Conservation (phyloP, 2,329 filamentous ascomycete species). For the Aureobasidium vineae region DNA sequence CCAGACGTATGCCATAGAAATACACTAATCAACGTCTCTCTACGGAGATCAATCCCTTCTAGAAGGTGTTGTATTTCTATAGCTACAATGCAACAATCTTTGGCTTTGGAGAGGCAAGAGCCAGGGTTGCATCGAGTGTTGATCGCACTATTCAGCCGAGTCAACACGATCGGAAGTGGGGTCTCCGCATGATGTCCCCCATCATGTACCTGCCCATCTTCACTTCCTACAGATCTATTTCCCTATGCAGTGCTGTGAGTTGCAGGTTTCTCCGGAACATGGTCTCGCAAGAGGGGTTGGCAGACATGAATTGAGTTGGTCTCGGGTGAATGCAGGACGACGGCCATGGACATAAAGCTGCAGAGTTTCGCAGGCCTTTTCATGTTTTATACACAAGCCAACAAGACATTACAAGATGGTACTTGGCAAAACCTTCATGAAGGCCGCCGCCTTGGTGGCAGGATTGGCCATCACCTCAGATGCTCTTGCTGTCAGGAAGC, state of each 20-base stretch:
- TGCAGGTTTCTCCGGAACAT: conserved; percentile 18
- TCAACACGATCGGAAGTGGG: conserved; percentile 17
- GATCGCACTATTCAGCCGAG: conserved; percentile 14
- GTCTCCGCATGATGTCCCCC: conserved; percentile 20
- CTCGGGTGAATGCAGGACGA: conserved; percentile 25
- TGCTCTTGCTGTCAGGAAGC: conserved; percentile 51
- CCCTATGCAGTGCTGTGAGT: background rate
- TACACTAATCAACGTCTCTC: background rate
- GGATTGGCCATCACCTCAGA: conserved; percentile 27
- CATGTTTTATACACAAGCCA: background rate
- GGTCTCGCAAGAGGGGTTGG: conserved; percentile 9
- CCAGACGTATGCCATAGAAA: background rate
- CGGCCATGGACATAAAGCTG: conserved; percentile 15
- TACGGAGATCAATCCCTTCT: background rate
- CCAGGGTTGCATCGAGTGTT: background rate
- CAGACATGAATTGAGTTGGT: background rate
- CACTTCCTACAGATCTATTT: conserved; percentile 16
- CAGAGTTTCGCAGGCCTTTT: background rate
- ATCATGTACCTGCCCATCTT: conserved; percentile 21
- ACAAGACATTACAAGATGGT: conserved; percentile 28
- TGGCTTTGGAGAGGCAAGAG: background rate
- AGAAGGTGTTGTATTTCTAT: background rate
- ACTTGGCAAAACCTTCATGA: conserved; percentile 32
- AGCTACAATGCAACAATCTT: background rate
- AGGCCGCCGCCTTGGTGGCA: conserved; percentile 32